phyloP scores from a whole-genome alignment of 2,329 filamentous ascomycete genomes.

The Tolypocladium tropicale region DNA sequence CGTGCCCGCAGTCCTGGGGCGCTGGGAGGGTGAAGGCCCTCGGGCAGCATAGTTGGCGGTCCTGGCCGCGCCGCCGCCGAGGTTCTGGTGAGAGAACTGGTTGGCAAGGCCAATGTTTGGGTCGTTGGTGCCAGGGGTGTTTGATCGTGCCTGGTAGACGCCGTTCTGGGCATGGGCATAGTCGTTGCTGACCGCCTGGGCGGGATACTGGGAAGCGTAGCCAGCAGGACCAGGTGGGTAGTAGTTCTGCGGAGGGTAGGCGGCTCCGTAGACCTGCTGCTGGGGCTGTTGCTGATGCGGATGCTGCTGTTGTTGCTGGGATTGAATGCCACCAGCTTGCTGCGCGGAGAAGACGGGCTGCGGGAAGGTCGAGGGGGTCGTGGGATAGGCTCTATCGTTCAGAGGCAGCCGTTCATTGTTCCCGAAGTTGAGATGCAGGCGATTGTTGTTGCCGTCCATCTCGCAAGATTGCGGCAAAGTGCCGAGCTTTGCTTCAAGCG shows the following conservation, averaged over 20 bases:
- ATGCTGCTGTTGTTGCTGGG: slow-evolving; percentile 32
- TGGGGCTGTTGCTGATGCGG: slow-evolving; percentile 27
- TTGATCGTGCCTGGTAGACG: slow-evolving; percentile 40
- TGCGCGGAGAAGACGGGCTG: slow-evolving; percentile 58
- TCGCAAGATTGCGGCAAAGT: neutral
- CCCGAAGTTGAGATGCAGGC: slow-evolving; percentile 56
- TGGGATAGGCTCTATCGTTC: slow-evolving; percentile 64
- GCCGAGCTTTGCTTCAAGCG: neutral
- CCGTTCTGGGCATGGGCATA: slow-evolving; percentile 38
- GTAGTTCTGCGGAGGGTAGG: slow-evolving; percentile 39
- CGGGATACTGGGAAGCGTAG: slow-evolving; percentile 35
- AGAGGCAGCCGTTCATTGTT: slow-evolving; percentile 53
- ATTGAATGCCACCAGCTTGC: slow-evolving; percentile 10
- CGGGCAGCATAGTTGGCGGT: slow-evolving; percentile 60
- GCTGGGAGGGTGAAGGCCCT: slow-evolving; percentile 57
- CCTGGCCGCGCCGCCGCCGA: slow-evolving; percentile 58
- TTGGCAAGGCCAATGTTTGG: slow-evolving; percentile 85
- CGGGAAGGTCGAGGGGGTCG: slow-evolving; percentile 91
- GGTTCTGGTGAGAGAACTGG: slow-evolving; percentile 94
- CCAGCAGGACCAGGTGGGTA: slow-evolving; percentile 52
- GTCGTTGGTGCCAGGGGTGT: slow-evolving; percentile 59
- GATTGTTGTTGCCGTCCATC: slow-evolving; percentile 49
- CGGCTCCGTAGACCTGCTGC: slow-evolving; percentile 35
- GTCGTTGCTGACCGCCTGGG: slow-evolving; percentile 31
- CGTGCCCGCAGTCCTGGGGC: slow-evolving; percentile 76